phyloP scores from a whole-genome alignment of 2,329 filamentous ascomycete species.

The Trichothecium sympodiale region DNA sequence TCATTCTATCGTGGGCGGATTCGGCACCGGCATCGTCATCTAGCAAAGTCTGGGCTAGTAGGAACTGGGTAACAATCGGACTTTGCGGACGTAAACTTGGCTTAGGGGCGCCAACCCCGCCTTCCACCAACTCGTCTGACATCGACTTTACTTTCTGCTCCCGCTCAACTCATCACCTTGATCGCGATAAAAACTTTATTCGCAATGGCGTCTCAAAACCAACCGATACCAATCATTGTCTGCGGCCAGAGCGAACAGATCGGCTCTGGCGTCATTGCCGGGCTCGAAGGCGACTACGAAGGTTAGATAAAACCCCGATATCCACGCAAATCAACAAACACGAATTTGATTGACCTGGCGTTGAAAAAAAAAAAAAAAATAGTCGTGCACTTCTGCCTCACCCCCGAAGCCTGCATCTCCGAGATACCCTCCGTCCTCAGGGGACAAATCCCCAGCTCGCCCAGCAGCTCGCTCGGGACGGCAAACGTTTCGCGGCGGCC shows the following conservation, averaged over 20 bases:
- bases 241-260: conserved; percentile 14
- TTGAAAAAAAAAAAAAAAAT: not conserved
- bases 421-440: conserved; percentile 13
- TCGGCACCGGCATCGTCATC: no score
- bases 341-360: not conserved
- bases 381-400: conserved; percentile 13
- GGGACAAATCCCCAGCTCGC: conserved; percentile 5
- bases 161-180: no score
- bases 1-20: no score
- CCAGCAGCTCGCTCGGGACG: conserved; percentile 9
- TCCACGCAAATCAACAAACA: not conserved
- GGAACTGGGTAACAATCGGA: no score
- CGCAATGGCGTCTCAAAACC: no score
- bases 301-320: conserved; percentile 7
- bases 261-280: conserved; percentile 11
- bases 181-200: no score
- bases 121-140: no score
- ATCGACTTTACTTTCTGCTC: no score
- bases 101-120: no score
- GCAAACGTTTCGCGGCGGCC: conserved; percentile 8
- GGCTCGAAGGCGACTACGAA: conserved; percentile 14
- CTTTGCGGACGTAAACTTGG: no score
- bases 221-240: conserved; percentile 11
- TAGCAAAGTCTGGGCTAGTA: no score
- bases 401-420: conserved; percentile 5